Conservation (phyloP, 305 asterid genomes). For the Solanum hybrid region DNA sequence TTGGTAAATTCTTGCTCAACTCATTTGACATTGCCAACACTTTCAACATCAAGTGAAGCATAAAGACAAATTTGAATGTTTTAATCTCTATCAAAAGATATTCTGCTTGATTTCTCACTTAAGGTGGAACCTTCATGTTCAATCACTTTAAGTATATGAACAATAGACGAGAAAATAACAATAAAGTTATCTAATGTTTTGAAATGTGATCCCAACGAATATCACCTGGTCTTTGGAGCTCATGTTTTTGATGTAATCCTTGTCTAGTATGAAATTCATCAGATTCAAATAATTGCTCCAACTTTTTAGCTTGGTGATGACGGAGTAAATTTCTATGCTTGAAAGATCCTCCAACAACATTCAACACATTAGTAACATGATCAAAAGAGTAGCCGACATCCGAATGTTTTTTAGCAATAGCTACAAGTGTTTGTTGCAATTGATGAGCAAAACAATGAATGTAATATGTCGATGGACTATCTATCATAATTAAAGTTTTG, state of each 20-base stretch:
- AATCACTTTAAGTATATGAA: background rate
- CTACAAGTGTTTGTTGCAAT: background rate
- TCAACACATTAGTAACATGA: background rate
- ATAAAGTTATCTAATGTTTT: background rate
- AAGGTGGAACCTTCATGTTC: background rate
- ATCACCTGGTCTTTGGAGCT: background rate
- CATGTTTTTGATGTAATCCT: background rate
- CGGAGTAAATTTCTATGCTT: background rate
- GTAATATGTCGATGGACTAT: background rate
- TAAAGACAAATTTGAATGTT: background rate
- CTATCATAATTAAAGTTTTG: background rate
- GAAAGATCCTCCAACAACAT: background rate
- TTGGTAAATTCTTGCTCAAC: background rate
- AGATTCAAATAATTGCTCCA: background rate
- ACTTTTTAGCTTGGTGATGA: background rate
- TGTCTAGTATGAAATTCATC: background rate
- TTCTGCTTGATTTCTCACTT: background rate
- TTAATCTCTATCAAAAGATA: background rate
- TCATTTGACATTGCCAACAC: background rate
- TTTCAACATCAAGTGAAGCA: background rate
- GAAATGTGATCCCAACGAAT: background rate
- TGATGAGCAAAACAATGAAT: background rate
- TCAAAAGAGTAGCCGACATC: background rate
- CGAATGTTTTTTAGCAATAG: background rate
- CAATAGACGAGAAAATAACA: background rate